Evolutionary conservation across 768 basidiomycete species (phyloP).

Genomic region (Termitomyces heimii): DNA sequence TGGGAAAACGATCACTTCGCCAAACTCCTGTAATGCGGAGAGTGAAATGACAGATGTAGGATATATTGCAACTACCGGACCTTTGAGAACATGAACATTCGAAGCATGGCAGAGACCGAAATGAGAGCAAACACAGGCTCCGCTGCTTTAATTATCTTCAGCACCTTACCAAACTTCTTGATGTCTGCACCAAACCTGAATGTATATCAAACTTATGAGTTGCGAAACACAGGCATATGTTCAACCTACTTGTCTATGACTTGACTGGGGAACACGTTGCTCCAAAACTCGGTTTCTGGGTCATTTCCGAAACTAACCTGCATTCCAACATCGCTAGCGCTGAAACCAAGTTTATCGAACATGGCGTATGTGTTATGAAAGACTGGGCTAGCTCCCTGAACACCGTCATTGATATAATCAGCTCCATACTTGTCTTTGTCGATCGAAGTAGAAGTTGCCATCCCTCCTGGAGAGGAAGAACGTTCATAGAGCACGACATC

Average conservation of each 20-base stretch:
- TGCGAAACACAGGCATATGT: background rate
- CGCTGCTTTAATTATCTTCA: constrained; percentile 23
- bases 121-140: constrained; percentile 25
- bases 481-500: constrained; percentile 23
- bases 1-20: constrained; percentile 24
- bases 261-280: constrained; percentile 24
- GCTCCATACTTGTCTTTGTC: constrained; percentile 21
- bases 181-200: constrained; percentile 21
- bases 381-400: constrained; percentile 25
- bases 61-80: constrained; percentile 2
- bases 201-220: background rate
- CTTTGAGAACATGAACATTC: constrained; percentile 25
- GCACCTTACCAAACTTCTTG: constrained; percentile 23
- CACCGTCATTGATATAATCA: constrained; percentile 27
- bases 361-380: constrained; percentile 26
- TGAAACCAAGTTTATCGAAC: constrained; percentile 24
- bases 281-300: constrained; percentile 23
- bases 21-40: constrained; percentile 17
- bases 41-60: background rate
- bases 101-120: constrained; percentile 23
- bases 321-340: constrained; percentile 22
- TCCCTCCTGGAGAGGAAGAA: constrained; percentile 21
- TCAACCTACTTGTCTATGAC: constrained; percentile 20
- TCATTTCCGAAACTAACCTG: constrained; percentile 27
- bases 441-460: constrained; percentile 24